These are phyloP conservation scores for Vairimorpha ceranae DNA, from an alignment of 371 early-diverging fungal species.

Conservation along the genomic window DNA sequence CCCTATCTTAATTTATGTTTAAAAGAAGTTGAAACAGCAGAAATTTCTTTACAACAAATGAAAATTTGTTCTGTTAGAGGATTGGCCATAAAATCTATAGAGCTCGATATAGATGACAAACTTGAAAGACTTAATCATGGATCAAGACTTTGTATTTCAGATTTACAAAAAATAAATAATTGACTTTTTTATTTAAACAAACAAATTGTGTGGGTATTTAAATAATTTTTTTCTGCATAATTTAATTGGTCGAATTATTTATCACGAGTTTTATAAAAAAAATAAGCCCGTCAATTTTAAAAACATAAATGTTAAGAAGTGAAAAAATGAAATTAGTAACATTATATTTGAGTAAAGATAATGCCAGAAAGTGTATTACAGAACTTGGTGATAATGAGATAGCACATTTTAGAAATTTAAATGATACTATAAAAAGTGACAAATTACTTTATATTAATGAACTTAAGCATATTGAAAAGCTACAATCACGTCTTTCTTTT, in stretches of 20 bases:
- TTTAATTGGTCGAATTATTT: conserved; percentile 8
- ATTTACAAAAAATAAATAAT: neutral
- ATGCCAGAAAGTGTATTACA: conserved; percentile 46
- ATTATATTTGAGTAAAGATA: conserved; percentile 60
- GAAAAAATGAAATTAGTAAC: conserved; percentile 57
- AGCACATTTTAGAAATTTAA: conserved; percentile 51
- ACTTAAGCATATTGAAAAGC: conserved; percentile 49
- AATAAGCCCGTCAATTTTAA: conserved; percentile 22
- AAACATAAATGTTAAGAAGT: conserved; percentile 55
- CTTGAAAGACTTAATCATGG: conserved; percentile 21
- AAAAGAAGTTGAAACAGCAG: conserved; percentile 65
- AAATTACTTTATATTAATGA: conserved; percentile 42
- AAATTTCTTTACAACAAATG: neutral
- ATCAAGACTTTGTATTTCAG: conserved; percentile 7
- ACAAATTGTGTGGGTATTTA: neutral
- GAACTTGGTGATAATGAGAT: conserved; percentile 54
- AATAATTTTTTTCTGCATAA: neutral
- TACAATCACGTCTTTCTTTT: conserved; percentile 43
- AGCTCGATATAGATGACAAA: conserved; percentile 12
- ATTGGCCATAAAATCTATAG: conserved; percentile 34
- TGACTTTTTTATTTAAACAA: neutral
- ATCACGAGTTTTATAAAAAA: conserved; percentile 32
- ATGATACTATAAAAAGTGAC: conserved; percentile 15
- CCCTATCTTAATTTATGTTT: conserved; percentile 88
- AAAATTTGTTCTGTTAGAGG: conserved; percentile 40